Conservation (phyloP, 2,329 filamentous ascomycete species). For the Aspergillus candidus region DNA sequence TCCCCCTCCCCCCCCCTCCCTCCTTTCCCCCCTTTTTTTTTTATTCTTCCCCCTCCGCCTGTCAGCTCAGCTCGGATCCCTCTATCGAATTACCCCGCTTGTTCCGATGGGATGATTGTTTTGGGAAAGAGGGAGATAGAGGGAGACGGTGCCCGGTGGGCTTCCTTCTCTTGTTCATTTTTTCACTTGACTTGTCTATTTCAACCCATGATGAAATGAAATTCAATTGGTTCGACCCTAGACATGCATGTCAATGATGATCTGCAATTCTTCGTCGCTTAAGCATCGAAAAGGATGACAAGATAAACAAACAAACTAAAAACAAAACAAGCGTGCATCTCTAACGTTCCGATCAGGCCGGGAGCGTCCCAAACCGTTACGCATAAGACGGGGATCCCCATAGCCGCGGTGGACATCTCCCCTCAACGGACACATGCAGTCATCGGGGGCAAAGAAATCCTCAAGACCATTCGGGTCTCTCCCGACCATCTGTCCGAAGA, state of each 20-base stretch:
- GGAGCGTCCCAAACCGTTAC: slow-evolving; percentile 51
- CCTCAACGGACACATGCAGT: slow-evolving; percentile 58
- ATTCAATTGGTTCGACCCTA: background rate
- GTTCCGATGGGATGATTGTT: too few species aligned
- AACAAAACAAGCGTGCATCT: background rate
- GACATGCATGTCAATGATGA: background rate
- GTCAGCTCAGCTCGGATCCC: too few species aligned
- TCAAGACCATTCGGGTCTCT: slow-evolving; percentile 58
- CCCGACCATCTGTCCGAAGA: slow-evolving; percentile 55
- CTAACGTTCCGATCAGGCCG: slow-evolving; percentile 31
- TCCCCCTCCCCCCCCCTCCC: slow-evolving; percentile 4
- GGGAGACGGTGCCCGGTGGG: too few species aligned
- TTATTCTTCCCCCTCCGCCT: too few species aligned
- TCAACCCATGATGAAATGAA: background rate
- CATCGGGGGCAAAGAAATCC: slow-evolving; percentile 59
- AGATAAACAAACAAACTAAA: too few species aligned
- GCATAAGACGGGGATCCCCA: slow-evolving; percentile 60
- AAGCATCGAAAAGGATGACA: background rate
- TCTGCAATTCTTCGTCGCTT: slow-evolving; percentile 3
- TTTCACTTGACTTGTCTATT: slow-evolving; percentile 1
- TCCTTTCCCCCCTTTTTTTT: slow-evolving; percentile 1
- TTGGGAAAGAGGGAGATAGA: too few species aligned
- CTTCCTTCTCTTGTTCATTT: too few species aligned
- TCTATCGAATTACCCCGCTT: too few species aligned
- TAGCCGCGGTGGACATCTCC: slow-evolving; percentile 58